These are phyloP conservation scores for Moesziomyces sp. DNA, from an alignment of 1,284 basidiomycete genomes.

Conservation along the genomic window DNA sequence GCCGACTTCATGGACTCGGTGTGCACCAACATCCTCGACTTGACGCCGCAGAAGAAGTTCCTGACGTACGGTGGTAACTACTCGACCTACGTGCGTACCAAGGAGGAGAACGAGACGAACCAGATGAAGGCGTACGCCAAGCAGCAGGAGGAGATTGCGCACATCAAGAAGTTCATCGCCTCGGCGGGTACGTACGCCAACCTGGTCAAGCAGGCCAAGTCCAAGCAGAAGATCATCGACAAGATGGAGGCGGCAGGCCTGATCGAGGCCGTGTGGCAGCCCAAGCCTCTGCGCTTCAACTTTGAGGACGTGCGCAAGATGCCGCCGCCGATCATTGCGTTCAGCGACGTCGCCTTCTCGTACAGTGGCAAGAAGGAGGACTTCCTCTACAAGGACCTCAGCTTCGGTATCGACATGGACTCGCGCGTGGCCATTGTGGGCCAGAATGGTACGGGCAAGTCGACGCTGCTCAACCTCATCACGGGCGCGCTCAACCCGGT, in stretches of 20 bases:
- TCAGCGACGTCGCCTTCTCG: constrained; percentile 91
- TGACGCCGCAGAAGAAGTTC: constrained; percentile 84
- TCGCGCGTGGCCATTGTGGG: constrained; percentile 96
- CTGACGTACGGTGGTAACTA: constrained; percentile 96
- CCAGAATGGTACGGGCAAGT: constrained; percentile 97
- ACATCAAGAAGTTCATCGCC: constrained; percentile 97
- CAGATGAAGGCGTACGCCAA: constrained; percentile 99
- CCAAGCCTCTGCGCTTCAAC: constrained; percentile 85
- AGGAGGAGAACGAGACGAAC: constrained; percentile 96
- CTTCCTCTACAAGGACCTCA: constrained; percentile 86
- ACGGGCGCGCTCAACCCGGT: constrained; percentile 83
- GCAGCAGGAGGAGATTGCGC: constrained; percentile 97
- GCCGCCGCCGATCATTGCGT: constrained; percentile 96
- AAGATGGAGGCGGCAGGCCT: constrained; percentile 99
- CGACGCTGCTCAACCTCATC: constrained; percentile 94
- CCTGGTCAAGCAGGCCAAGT: constrained; percentile 97
- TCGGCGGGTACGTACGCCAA: constrained; percentile 99
- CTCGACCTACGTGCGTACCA: constrained; percentile 94
- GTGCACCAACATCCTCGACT: constrained; percentile 93
- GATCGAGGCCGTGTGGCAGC: constrained; percentile 84
- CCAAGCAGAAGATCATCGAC: constrained; percentile 97
- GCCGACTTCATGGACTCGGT: constrained; percentile 96
- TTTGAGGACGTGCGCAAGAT: constrained; percentile 94
- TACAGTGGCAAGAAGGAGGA: constrained; percentile 87
- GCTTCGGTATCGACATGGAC: constrained; percentile 89